Conservation (phyloP, 2,329 filamentous ascomycete genomes). For the Fusarium fujikuroi region DNA sequence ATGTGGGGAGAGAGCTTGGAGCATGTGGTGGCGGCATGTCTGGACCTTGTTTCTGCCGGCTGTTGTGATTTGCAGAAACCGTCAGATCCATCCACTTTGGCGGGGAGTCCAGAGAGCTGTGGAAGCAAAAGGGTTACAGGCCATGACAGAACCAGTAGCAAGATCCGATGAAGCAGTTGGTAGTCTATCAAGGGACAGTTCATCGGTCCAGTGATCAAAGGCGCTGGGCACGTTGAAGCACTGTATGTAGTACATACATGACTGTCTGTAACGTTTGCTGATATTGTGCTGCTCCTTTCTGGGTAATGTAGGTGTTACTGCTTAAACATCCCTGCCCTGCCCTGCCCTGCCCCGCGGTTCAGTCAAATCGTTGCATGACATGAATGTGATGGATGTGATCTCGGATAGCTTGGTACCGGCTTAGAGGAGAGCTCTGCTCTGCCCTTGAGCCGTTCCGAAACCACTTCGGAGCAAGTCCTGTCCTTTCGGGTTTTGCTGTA, state of each 20-base stretch:
- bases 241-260: not conserved
- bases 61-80: constrained; percentile 41
- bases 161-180: constrained; percentile 9
- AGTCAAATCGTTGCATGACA: not conserved
- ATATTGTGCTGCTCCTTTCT: not conserved
- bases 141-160: constrained; percentile 22
- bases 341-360: constrained; percentile 17
- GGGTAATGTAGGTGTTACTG: not conserved
- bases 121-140: constrained; percentile 25
- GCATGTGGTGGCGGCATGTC: constrained; percentile 30
- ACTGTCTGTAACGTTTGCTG: not conserved
- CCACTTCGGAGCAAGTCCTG: not conserved
- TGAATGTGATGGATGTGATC: constrained; percentile 5
- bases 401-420: constrained; percentile 21
- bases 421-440: constrained; percentile 14
- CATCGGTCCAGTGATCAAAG: not conserved
- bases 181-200: constrained; percentile 1
- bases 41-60: constrained; percentile 31
- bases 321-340: constrained; percentile 18
- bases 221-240: not conserved
- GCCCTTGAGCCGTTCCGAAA: constrained; percentile 26
- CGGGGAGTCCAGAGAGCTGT: constrained; percentile 25
- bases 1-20: constrained; percentile 44
- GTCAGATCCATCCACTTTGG: constrained; percentile 38
- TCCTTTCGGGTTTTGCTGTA: not conserved